Evolutionary conservation across 768 basidiomycete genomes (phyloP).

Genomic region (Naganishia onofrii): DNA sequence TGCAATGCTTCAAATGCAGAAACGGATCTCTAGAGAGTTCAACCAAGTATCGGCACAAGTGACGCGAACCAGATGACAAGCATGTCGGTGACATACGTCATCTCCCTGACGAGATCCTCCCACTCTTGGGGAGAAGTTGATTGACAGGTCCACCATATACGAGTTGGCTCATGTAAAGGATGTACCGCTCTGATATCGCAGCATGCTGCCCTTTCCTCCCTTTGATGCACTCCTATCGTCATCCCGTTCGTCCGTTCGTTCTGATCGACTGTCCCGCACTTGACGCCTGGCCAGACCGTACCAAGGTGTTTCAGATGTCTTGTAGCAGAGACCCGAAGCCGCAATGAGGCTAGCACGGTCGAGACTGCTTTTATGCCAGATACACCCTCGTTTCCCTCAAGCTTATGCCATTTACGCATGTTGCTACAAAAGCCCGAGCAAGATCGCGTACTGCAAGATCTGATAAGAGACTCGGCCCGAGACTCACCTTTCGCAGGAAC

Average conservation of each 20-base stretch:
- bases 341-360: background rate
- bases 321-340: background rate
- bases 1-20: background rate
- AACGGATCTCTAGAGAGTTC: background rate
- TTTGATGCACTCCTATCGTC: background rate
- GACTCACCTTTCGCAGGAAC: conserved; percentile 79
- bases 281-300: background rate
- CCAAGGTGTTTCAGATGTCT: background rate
- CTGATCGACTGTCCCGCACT: background rate
- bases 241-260: background rate
- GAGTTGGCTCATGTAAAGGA: background rate
- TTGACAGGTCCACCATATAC: background rate
- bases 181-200: background rate
- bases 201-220: background rate
- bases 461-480: background rate
- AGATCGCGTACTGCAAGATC: background rate
- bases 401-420: background rate
- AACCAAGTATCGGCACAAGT: background rate
- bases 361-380: background rate
- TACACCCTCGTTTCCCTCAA: background rate
- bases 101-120: background rate
- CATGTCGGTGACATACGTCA: background rate
- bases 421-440: background rate
- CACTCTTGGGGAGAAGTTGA: background rate
- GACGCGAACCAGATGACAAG: background rate